Evolutionary conservation across 2,329 filamentous ascomycete genomes (phyloP), one percentile per base, ranked within the genome.

Genomic region (Fusarium mundagurra): DNA sequence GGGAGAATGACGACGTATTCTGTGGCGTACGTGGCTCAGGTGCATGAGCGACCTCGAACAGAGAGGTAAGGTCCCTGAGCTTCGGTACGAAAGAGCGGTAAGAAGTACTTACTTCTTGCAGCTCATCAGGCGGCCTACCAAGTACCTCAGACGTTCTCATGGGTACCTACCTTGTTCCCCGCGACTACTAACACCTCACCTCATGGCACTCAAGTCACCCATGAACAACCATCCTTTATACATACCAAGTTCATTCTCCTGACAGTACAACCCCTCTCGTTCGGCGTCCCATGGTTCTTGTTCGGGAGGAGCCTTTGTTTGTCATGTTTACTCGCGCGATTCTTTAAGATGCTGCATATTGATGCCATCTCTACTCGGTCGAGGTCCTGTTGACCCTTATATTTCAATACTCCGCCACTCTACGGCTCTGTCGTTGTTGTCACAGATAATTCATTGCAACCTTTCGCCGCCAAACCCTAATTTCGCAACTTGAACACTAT

Each of bases 21-120:
- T 77, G 76, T 78, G 76, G 76, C 76, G 75, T 75, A 77, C 73
- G 76, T 77, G 75, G 76, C 76, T 75, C 71, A 70, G 65, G 38
- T 38, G 53, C 61, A 67, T 50, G 58, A 61, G 39, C 54, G 45
- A 59, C 33, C 57, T 59, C 60, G 63, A 64, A 67, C 59, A 36
- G 41, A 33, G 57, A 43, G 22, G 20, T 31, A 24, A 24, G 22
- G 48, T 51, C 22, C 47, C 48, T 34, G 17, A 33, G 39, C 43
- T 43, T 33, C 24, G 69, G 38, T 76, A 76, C 76, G 22, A 38
- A 51, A 41, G 12, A 55, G 29, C 20, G 34, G 20, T 27, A 54
- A 38, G 29, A 17, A 58, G 38, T 78, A 78, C 76, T 33, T 55
- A 18, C 3, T 27, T 4, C 31, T 6, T 20, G 11, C 17, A 5